Conservation (phyloP, 208 protist genomes). For the Crithidia acanthocephali region DNA sequence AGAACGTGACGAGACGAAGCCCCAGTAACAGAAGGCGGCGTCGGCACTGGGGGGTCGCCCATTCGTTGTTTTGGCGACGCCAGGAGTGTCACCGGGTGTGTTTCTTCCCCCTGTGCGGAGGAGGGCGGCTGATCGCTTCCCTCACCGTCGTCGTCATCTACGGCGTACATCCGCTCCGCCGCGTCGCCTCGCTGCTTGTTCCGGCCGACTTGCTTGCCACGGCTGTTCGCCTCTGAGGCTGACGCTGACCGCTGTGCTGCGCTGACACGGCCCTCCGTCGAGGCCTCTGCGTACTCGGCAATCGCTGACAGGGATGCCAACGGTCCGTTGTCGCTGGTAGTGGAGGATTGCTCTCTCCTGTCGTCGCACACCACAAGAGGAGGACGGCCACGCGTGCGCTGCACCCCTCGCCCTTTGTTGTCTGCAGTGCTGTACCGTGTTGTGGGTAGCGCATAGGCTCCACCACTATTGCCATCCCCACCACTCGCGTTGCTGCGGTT, state of each 20-base stretch:
- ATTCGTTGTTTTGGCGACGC: not conserved
- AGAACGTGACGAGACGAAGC: conserved; percentile 6
- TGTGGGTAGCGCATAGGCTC: too few relatives aligned
- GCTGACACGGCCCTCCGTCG: not conserved
- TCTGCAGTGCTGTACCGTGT: too few relatives aligned
- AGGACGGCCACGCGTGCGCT: not conserved
- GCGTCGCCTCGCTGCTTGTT: not conserved
- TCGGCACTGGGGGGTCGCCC: not conserved
- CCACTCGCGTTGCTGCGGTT: not conserved
- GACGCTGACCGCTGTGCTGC: not conserved
- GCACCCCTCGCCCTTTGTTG: too few relatives aligned
- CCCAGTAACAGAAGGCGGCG: not conserved
- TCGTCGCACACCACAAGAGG: not conserved
- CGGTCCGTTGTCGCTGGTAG: not conserved
- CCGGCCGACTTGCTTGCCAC: not conserved
- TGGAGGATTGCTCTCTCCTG: not conserved
- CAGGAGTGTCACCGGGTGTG: too few relatives aligned
- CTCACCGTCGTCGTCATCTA: not conserved
- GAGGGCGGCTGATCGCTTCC: not conserved
- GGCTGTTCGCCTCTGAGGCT: not conserved
- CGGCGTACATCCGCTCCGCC: conserved; percentile 2
- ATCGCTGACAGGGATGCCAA: not conserved
- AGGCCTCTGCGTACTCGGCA: not conserved
- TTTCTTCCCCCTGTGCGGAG: too few relatives aligned
- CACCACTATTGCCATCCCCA: too few relatives aligned